A percentile compares a stretch with the other conserved stretches of the same genome.
These are phyloP conservation scores for Cephaloascus albidus DNA, from an alignment of 805 yeast species.

Conservation along the genomic window DNA sequence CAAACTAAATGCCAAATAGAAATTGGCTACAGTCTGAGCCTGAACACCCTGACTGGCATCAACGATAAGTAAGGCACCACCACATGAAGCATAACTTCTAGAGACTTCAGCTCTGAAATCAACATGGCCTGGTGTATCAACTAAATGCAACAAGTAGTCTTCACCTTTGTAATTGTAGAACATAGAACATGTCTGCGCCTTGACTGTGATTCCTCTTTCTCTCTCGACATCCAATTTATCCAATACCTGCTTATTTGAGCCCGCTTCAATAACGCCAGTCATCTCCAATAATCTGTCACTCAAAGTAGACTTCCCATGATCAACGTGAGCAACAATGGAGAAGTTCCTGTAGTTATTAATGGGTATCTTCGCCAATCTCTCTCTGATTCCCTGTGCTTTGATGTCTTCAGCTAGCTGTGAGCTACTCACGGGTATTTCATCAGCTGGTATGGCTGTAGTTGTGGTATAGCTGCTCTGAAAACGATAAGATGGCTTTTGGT, in stretches of 20 bases:
- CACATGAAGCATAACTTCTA: constrained; percentile 91
- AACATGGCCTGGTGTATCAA: constrained; percentile 97
- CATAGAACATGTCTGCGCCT: constrained; percentile 96
- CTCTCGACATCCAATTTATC: constrained; percentile 91
- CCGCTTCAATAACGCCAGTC: constrained; percentile 81
- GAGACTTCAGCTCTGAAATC: constrained; percentile 93
- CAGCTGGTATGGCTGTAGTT: too few species aligned
- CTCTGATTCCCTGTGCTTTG: constrained; percentile 22
- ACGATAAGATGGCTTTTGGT: too few species aligned
- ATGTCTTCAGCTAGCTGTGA: background rate
- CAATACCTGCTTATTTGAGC: constrained; percentile 71
- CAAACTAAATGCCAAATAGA: constrained; percentile 81
- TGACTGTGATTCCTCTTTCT: constrained; percentile 93
- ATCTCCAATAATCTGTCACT: constrained; percentile 82
- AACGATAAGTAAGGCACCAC: constrained; percentile 82
- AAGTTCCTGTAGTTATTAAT: constrained; percentile 78
- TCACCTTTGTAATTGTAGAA: constrained; percentile 56
- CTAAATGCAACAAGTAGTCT: constrained; percentile 81
- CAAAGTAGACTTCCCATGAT: constrained; percentile 81
- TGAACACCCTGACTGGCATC: constrained; percentile 97
- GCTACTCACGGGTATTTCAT: too few species aligned
- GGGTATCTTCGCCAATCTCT: constrained; percentile 70
- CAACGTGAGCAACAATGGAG: constrained; percentile 94
- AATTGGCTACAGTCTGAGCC: constrained; percentile 98
- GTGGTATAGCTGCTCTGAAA: too few species aligned